Conservation (phyloP, 2,329 filamentous ascomycete species). For the Colletotrichum endophyticum region DNA sequence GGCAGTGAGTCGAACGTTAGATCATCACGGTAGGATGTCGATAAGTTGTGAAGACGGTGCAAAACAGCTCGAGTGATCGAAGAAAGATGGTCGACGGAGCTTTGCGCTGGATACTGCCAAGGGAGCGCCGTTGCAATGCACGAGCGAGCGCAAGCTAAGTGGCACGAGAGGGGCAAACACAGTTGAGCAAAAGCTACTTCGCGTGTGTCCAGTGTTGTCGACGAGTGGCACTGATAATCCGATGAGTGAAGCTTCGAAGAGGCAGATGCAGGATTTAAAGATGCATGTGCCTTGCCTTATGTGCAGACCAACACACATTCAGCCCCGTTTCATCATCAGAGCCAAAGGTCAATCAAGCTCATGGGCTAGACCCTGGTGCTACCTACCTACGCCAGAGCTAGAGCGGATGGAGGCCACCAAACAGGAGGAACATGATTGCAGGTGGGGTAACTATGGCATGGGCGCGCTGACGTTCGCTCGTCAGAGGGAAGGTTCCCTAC, state of each 20-base stretch:
- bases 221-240: not conserved
- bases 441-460: not conserved
- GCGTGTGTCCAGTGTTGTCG: not conserved
- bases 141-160: not conserved
- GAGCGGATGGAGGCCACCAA: not conserved
- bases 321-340: slow-evolving; percentile 18
- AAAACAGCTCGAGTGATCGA: not conserved
- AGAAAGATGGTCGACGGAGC: not conserved
- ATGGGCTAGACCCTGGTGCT: slow-evolving; percentile 9
- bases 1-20: not conserved
- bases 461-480: not conserved
- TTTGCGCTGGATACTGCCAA: not conserved
- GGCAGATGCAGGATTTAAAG: not conserved
- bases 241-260: not conserved
- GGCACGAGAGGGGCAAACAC: not conserved
- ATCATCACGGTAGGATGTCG: not conserved
- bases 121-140: not conserved
- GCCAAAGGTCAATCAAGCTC: slow-evolving; percentile 6
- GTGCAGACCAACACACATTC: not conserved
- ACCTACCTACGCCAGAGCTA: not conserved
- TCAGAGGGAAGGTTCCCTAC: not conserved
- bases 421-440: not conserved
- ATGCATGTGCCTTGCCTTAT: not conserved
- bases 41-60: not conserved
- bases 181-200: not conserved